Evolutionary conservation across 2,329 filamentous ascomycete species (phyloP).

Genomic region (Neofusicoccum sp.): DNA sequence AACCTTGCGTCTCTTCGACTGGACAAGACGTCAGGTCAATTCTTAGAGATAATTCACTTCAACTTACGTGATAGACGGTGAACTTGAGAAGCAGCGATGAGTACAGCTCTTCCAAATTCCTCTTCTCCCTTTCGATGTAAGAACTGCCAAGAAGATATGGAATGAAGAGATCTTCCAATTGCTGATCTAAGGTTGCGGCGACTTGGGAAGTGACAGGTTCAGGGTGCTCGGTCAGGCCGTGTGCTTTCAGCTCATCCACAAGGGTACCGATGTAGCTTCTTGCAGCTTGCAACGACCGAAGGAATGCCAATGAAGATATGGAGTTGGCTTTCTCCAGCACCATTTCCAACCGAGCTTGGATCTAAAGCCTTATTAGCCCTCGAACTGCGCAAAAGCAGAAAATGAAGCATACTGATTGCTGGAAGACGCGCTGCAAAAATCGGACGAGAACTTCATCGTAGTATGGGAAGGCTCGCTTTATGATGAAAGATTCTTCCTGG

Average conservation of each 20-base stretch:
- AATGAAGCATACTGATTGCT: slow-evolving; percentile 64
- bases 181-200: slow-evolving; percentile 66
- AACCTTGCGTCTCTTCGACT: slow-evolving; percentile 76
- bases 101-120: slow-evolving; percentile 75
- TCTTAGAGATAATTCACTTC: slow-evolving; percentile 26
- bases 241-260: slow-evolving; percentile 89
- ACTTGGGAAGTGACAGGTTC: slow-evolving; percentile 87
- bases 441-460: slow-evolving; percentile 91
- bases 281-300: slow-evolving; percentile 87
- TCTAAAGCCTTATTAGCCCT: slow-evolving; percentile 33
- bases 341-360: slow-evolving; percentile 93
- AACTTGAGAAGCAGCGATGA: slow-evolving; percentile 95
- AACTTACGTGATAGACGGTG: slow-evolving; percentile 73
- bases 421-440: slow-evolving; percentile 93
- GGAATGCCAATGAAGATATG: slow-evolving; percentile 86
- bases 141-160: slow-evolving; percentile 65
- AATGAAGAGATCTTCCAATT: slow-evolving; percentile 65
- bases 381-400: neutral
- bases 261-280: slow-evolving; percentile 82
- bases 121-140: slow-evolving; percentile 65
- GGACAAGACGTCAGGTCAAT: slow-evolving; percentile 20
- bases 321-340: slow-evolving; percentile 92
- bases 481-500: slow-evolving; percentile 95
- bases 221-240: slow-evolving; percentile 92
- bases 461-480: slow-evolving; percentile 93